Conservation (phyloP, 345 rosid genomes). For the Salix suchowensis region DNA sequence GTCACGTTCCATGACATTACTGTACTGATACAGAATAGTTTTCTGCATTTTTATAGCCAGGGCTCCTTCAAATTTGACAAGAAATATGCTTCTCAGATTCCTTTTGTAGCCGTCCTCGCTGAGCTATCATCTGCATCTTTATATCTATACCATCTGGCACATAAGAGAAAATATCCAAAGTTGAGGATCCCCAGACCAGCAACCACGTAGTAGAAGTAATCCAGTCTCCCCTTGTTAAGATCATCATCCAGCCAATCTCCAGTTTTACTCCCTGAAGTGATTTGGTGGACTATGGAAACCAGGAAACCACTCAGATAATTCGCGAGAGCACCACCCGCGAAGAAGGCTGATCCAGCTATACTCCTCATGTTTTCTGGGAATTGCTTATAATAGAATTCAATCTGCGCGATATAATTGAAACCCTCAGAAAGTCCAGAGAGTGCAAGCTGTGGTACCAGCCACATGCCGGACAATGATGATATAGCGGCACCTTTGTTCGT, state of each 20-base stretch:
- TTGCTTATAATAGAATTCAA: slow-evolving; percentile 26
- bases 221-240: slow-evolving; percentile 24
- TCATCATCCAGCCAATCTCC: slow-evolving; percentile 28
- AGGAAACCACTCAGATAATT: slow-evolving; percentile 7
- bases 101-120: background rate
- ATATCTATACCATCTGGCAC: slow-evolving; percentile 17
- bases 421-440: slow-evolving; percentile 17
- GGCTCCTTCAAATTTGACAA: too few relatives aligned
- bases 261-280: background rate
- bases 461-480: slow-evolving; percentile 18
- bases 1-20: background rate
- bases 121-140: background rate
- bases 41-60: background rate
- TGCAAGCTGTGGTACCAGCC: slow-evolving; percentile 23
- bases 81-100: background rate
- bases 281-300: slow-evolving; percentile 4
- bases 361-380: slow-evolving; percentile 30
- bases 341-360: slow-evolving; percentile 13
- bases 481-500: slow-evolving; percentile 3
- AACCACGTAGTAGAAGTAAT: slow-evolving; percentile 15
- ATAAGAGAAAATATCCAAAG: slow-evolving; percentile 11
- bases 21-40: background rate
- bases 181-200: slow-evolving; percentile 15
- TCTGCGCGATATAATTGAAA: slow-evolving; percentile 10
- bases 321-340: background rate